Conservation (phyloP, 345 rosid species). For the Ailanthus altissimus region DNA sequence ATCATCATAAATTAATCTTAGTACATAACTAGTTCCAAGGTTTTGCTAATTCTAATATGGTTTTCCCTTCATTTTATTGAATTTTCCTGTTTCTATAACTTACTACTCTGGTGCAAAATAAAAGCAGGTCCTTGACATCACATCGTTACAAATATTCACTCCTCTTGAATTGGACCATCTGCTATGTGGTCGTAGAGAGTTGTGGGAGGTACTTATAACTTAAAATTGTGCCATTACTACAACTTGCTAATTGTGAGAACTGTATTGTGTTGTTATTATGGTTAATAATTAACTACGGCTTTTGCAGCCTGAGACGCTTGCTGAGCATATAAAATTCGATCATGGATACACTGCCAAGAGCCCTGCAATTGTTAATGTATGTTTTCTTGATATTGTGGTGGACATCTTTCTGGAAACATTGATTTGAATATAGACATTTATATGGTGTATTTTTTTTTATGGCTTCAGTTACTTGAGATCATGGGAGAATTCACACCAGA, state of each 20-base stretch:
- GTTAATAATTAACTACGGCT: conserved; percentile 17
- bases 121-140: conserved; percentile 85
- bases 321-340: conserved; percentile 94
- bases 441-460: conserved; percentile 16
- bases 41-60: not conserved
- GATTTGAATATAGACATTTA: not conserved
- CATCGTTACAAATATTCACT: conserved; percentile 89
- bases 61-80: not conserved
- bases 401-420: not conserved
- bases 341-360: conserved; percentile 98
- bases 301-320: conserved; percentile 80
- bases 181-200: conserved; percentile 95
- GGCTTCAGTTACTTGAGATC: conserved; percentile 78
- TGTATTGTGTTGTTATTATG: not conserved
- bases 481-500: conserved; percentile 98
- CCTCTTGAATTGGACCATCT: conserved; percentile 87
- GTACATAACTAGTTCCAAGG: not conserved
- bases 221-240: not conserved
- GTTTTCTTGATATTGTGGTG: conserved; percentile 19
- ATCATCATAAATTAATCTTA: not conserved
- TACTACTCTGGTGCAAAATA: not conserved
- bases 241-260: not conserved
- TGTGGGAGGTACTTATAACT: conserved; percentile 78
- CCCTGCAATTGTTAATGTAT: conserved; percentile 81
- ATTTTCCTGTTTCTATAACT: not conserved